phyloP scores from a whole-genome alignment of 1,284 basidiomycete species.

The Cryptococcus sp. region DNA sequence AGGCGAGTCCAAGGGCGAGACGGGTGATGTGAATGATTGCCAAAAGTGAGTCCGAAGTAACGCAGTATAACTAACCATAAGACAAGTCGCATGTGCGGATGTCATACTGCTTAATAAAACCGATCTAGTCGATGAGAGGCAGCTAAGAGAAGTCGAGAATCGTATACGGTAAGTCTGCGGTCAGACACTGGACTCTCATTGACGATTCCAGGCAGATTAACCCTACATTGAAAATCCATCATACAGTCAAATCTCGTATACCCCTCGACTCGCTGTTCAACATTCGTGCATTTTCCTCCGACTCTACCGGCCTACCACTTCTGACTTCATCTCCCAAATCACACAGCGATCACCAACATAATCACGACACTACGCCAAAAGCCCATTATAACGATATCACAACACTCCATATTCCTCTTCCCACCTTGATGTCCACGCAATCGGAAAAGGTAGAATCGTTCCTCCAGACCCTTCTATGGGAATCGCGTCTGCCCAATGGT shows the following conservation, averaged over 20 bases:
- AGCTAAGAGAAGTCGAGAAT: slow-evolving; percentile 52
- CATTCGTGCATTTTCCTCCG: slow-evolving; percentile 63
- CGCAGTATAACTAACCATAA: too few relatives aligned
- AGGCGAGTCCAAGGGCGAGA: slow-evolving; percentile 60
- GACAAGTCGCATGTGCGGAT: slow-evolving; percentile 85
- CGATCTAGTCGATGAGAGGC: slow-evolving; percentile 59
- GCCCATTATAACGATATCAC: slow-evolving; percentile 57
- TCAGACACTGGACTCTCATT: background rate
- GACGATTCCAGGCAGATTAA: slow-evolving; percentile 59
- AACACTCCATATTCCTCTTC: slow-evolving; percentile 61
- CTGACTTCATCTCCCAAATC: slow-evolving; percentile 2
- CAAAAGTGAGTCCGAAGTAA: slow-evolving; percentile 65
- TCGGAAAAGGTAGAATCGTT: slow-evolving; percentile 60
- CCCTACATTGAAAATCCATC: slow-evolving; percentile 66
- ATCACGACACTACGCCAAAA: slow-evolving; percentile 34
- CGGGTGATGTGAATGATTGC: slow-evolving; percentile 68
- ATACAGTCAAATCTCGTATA: slow-evolving; percentile 64
- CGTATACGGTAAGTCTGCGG: slow-evolving; percentile 50
- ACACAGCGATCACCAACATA: slow-evolving; percentile 38
- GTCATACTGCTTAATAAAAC: slow-evolving; percentile 85
- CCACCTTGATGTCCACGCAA: slow-evolving; percentile 50
- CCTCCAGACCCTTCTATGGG: slow-evolving; percentile 76
- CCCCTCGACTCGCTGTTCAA: slow-evolving; percentile 68
- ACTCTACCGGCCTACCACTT: slow-evolving; percentile 16
- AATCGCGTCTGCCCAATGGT: slow-evolving; percentile 38